phyloP scores from a whole-genome alignment of 2,329 filamentous ascomycete genomes.

The Curvularia spicifera region DNA sequence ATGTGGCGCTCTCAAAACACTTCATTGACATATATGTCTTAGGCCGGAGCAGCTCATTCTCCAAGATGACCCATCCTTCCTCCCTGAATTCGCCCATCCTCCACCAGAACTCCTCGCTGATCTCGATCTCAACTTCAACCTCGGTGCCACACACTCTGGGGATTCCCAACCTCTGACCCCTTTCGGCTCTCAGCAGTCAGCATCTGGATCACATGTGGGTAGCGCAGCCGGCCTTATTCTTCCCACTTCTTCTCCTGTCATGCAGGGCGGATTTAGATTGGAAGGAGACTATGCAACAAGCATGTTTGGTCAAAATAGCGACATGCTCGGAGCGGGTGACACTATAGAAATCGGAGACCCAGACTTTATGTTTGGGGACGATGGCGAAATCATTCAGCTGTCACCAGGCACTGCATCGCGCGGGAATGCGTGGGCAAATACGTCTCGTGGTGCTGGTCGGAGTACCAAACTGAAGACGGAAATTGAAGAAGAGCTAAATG shows the following conservation, averaged over 20 bases:
- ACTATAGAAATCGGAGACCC: conserved; percentile 55
- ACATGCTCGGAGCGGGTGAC: conserved; percentile 49
- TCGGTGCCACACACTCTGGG: conserved; percentile 43
- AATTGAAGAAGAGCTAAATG: conserved; percentile 50
- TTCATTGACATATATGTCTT: conserved; percentile 12
- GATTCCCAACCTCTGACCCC: conserved; percentile 50
- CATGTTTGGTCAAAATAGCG: conserved; percentile 36
- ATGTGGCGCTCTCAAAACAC: not conserved
- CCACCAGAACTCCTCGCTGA: conserved; percentile 61
- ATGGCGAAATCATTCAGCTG: conserved; percentile 65
- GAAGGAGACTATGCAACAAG: conserved; percentile 53
- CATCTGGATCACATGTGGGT: conserved; percentile 27
- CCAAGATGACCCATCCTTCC: conserved; percentile 81
- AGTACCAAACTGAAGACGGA: conserved; percentile 52
- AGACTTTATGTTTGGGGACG: conserved; percentile 66
- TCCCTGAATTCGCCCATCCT: conserved; percentile 69
- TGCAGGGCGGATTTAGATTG: conserved; percentile 49
- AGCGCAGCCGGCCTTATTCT: conserved; percentile 51
- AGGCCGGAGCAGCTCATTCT: conserved; percentile 80
- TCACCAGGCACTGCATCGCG: conserved; percentile 15
- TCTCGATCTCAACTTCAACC: conserved; percentile 49
- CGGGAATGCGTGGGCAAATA: conserved; percentile 20
- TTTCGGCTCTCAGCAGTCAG: conserved; percentile 37
- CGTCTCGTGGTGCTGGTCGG: conserved; percentile 44
- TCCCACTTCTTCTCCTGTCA: conserved; percentile 56